Percentiles rank a stretch among this genome's conserved stretches.
Evolutionary conservation across 2,329 filamentous ascomycete genomes (phyloP).

Genomic region (Paecilomyces sp.): DNA sequence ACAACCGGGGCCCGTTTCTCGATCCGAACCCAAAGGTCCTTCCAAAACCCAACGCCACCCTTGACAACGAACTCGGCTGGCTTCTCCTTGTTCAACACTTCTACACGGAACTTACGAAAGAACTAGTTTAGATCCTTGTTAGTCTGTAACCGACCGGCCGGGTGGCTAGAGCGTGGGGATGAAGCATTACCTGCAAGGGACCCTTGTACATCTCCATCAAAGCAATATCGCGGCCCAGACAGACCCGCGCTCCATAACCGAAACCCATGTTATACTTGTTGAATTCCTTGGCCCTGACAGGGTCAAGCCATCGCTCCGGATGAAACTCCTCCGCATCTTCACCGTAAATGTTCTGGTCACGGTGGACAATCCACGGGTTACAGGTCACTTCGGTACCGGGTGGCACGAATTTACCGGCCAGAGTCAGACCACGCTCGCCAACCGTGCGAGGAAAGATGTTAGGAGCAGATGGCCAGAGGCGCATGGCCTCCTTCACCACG

Average conservation of each 20-base stretch:
- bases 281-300: slow-evolving; percentile 33
- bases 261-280: slow-evolving; percentile 45
- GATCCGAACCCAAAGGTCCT: slow-evolving; percentile 9
- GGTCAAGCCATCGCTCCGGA: slow-evolving; percentile 36
- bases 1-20: slow-evolving; percentile 1
- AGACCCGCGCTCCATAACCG: slow-evolving; percentile 43
- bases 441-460: slow-evolving; percentile 46
- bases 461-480: slow-evolving; percentile 44
- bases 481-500: slow-evolving; percentile 45
- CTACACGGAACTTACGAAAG: slow-evolving; percentile 20
- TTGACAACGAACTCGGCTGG: slow-evolving; percentile 22
- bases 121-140: slow-evolving; percentile 14
- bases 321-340: slow-evolving; percentile 32
- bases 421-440: slow-evolving; percentile 25
- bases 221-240: slow-evolving; percentile 45
- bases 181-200: slow-evolving; percentile 20
- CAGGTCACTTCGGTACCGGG: slow-evolving; percentile 40
- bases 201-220: slow-evolving; percentile 48
- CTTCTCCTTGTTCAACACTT: slow-evolving; percentile 13
- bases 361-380: slow-evolving; percentile 27
- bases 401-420: slow-evolving; percentile 34
- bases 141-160: not conserved
- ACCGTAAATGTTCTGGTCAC: slow-evolving; percentile 36
- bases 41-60: slow-evolving; percentile 27
- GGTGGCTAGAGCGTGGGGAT: not conserved